Conservation (phyloP, 768 basidiomycete species). For the Trametes villosa region DNA sequence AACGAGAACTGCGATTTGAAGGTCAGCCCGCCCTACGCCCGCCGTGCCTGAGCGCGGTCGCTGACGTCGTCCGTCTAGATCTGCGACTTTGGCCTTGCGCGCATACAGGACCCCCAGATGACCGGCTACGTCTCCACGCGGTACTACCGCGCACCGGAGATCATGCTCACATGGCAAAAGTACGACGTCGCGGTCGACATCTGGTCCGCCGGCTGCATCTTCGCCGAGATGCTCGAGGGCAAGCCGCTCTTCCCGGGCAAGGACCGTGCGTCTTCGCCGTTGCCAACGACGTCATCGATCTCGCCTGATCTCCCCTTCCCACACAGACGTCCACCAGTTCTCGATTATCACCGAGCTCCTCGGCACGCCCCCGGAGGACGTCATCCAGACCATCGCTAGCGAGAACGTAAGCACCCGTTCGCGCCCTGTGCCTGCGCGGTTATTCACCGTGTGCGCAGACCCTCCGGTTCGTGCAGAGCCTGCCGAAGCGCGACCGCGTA, state of each 20-base stretch:
- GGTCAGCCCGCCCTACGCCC: constrained; percentile 46
- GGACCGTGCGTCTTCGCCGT: constrained; percentile 72
- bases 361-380: constrained; percentile 99
- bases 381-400: constrained; percentile 97
- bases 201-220: constrained; percentile 99
- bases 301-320: background rate
- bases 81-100: constrained; percentile 97
- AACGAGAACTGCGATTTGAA: constrained; percentile 99
- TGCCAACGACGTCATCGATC: constrained; percentile 11
- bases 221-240: constrained; percentile 99
- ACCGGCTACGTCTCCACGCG: constrained; percentile 99
- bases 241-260: constrained; percentile 99
- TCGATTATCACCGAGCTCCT: constrained; percentile 98
- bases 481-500: constrained; percentile 94
- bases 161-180: constrained; percentile 99
- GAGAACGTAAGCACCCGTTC: constrained; percentile 75
- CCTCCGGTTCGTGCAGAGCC: constrained; percentile 95
- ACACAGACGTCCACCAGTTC: constrained; percentile 96
- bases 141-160: constrained; percentile 99
- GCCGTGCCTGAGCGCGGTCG: background rate
- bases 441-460: constrained; percentile 57
- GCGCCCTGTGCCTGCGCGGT: background rate
- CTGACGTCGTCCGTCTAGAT: constrained; percentile 57
- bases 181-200: constrained; percentile 99
- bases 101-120: constrained; percentile 99